These are phyloP conservation scores for Tremella yokohamensis DNA, from an alignment of 768 basidiomycete genomes.

Conservation along the genomic window DNA sequence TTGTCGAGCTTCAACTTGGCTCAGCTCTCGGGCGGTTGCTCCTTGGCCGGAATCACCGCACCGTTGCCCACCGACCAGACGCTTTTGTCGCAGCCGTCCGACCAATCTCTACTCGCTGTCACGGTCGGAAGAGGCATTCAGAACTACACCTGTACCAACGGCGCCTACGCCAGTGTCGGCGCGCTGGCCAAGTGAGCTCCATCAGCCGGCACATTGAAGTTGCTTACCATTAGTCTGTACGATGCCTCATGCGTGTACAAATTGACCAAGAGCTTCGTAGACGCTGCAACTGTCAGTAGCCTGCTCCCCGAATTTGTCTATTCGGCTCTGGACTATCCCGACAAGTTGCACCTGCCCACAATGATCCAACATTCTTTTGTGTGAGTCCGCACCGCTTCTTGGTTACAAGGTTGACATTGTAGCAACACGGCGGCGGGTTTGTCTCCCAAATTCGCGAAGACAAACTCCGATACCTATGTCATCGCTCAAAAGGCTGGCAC, in stretches of 20 bases:
- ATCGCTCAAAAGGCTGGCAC: conserved; percentile 14
- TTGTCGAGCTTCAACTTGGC: neutral
- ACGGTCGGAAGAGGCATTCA: conserved; percentile 45
- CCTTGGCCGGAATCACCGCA: conserved; percentile 12
- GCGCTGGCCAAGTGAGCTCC: conserved; percentile 38
- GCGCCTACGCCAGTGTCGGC: conserved; percentile 33
- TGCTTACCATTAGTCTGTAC: conserved; percentile 58
- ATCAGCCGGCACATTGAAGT: conserved; percentile 22
- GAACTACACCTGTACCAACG: conserved; percentile 51
- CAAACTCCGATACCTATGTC: conserved; percentile 10
- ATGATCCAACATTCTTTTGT: conserved; percentile 34
- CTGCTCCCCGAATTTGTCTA: conserved; percentile 60
- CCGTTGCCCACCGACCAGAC: conserved; percentile 15
- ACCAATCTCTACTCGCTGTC: conserved; percentile 18
- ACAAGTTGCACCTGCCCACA: conserved; percentile 14
- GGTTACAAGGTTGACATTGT: neutral
- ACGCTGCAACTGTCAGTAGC: conserved; percentile 2
- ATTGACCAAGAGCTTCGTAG: conserved; percentile 49
- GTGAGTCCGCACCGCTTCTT: conserved; percentile 15
- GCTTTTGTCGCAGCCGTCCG: conserved; percentile 24
- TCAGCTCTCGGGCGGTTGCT: conserved; percentile 7
- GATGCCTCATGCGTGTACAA: conserved; percentile 57
- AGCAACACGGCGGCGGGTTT: conserved; percentile 20
- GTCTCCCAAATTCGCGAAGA: conserved; percentile 27
- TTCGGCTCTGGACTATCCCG: conserved; percentile 49